Evolutionary conservation across 805 yeast genomes (phyloP).

Genomic region (Schwanniomyces pseudopolymorphus): DNA sequence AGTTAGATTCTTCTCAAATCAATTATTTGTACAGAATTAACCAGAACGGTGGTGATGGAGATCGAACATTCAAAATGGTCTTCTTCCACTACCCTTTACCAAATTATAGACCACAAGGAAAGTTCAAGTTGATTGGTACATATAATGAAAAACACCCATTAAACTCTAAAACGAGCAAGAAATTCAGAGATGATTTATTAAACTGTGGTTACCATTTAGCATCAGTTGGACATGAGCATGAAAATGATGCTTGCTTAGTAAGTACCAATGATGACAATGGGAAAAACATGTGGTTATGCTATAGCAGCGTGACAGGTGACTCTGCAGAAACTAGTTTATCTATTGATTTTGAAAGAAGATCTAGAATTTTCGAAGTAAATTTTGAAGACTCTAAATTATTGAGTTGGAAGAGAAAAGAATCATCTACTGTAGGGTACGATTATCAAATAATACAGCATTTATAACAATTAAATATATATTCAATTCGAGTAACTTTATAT

Average conservation of each 20-base stretch:
- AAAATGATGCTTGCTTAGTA: slow-evolving; percentile 41
- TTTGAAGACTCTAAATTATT: slow-evolving; percentile 23
- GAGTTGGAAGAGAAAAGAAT: slow-evolving; percentile 39
- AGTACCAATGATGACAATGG: slow-evolving; percentile 9
- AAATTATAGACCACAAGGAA: slow-evolving; percentile 40
- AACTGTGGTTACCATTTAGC: slow-evolving; percentile 36
- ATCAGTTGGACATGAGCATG: slow-evolving; percentile 45
- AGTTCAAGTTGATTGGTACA: slow-evolving; percentile 36
- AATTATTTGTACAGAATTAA: slow-evolving; percentile 31
- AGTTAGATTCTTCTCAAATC: slow-evolving; percentile 32
- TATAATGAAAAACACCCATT: slow-evolving; percentile 39
- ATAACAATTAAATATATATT: neutral
- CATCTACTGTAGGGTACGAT: slow-evolving; percentile 22
- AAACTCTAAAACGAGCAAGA: slow-evolving; percentile 24
- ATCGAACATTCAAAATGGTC: slow-evolving; percentile 23
- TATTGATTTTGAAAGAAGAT: slow-evolving; percentile 26
- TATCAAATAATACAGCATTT: slow-evolving; percentile 20
- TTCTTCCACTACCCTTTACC: slow-evolving; percentile 45
- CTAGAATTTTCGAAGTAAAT: slow-evolving; percentile 35
- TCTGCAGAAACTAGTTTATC: slow-evolving; percentile 29
- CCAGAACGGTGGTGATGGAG: neutral
- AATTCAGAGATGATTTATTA: slow-evolving; percentile 32
- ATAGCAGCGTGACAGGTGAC: slow-evolving; percentile 38
- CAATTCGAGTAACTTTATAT: neutral
- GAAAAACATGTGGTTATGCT: slow-evolving; percentile 36